Evolutionary conservation across 2,329 filamentous ascomycete species (phyloP).

Genomic region (Colletotrichum sp.): DNA sequence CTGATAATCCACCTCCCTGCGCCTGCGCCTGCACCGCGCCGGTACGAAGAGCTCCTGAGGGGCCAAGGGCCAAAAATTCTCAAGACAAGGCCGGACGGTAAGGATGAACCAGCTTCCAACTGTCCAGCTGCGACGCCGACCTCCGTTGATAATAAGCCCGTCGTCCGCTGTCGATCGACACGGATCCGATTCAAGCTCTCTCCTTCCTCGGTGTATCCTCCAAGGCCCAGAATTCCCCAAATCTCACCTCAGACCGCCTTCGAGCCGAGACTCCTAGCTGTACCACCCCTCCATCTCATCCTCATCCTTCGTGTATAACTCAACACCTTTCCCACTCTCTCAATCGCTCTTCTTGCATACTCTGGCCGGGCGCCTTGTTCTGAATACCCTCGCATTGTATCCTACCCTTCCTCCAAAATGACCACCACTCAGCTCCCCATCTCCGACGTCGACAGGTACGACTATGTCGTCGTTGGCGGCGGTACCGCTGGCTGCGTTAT

Average conservation of each 20-base stretch:
- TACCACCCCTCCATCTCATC: not conserved
- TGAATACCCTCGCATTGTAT: not conserved
- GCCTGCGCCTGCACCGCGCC: not conserved
- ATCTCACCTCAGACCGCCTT: constrained; percentile 12
- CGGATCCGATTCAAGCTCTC: not conserved
- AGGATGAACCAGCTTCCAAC: not conserved
- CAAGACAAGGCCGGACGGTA: not conserved
- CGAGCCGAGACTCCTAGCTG: not conserved
- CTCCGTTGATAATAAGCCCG: not conserved
- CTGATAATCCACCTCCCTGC: constrained; percentile 7
- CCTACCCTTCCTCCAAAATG: constrained; percentile 47
- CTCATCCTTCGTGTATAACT: not conserved
- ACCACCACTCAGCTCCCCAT: constrained; percentile 69
- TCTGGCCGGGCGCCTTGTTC: constrained; percentile 13
- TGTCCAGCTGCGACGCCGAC: not conserved
- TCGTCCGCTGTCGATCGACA: not conserved
- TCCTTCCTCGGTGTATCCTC: not conserved
- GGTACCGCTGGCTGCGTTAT: constrained; percentile 88
- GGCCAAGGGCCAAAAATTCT: not conserved
- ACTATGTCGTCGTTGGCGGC: constrained; percentile 86
- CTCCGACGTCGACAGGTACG: constrained; percentile 71
- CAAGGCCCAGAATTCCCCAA: constrained; percentile 1
- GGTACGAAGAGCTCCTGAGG: not conserved
- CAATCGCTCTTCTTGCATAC: not conserved
- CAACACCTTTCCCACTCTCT: not conserved